Base-by-base conservation (phyloP, 176 grass and related monocot genomes). In the Carex kokanica region DNA sequence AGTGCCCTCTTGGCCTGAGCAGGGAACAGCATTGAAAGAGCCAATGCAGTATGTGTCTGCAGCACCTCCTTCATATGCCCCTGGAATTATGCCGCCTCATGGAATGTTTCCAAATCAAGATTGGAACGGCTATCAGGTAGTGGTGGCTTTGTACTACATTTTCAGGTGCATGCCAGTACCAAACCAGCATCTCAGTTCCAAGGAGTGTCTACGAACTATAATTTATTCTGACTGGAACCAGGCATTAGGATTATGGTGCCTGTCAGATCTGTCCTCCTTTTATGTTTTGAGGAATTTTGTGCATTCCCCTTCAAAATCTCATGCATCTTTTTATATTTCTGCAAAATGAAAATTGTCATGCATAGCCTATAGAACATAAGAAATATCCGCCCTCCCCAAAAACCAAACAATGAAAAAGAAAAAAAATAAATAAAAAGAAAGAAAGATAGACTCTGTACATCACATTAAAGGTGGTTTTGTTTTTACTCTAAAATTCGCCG, bases 51-150 rank as follows among this genome's bases (percentile, higher is more conserved):
- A 86, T 79, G 38, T 86, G 60, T 64, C 83, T 91, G 85, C 93
- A 83, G 65, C 93, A n/a, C 86, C 88, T 54, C 86, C 88, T 64
- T 86, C 89, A 0, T 98, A 90, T 78, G 74, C 60, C 32, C 54
- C 87, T 72, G 93, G 86, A 74, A 86, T 92, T 80, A 80, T 95
- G 57, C 89, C 85, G 63, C 89, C 89, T 89, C 91, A 93, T 81
- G 91, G 78, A 83, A 78, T 94, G 11, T 88, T 89, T 87, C 86
- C 85, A n/a, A 89, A 88, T 87, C 83, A 82, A 40, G 83, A 91
- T 45, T 94, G 83, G 88, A 91, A 85, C 87, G 90, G 81, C 24
- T 87, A 84, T 91, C 95, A 97, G 92, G 94, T 97, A 89, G 14
- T 32, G 49, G 51, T 56, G 18, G 52, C 73, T 78, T 56, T 31